Conservation (phyloP, 2,329 filamentous ascomycete species). For the Rhynchosporium agropyri region DNA sequence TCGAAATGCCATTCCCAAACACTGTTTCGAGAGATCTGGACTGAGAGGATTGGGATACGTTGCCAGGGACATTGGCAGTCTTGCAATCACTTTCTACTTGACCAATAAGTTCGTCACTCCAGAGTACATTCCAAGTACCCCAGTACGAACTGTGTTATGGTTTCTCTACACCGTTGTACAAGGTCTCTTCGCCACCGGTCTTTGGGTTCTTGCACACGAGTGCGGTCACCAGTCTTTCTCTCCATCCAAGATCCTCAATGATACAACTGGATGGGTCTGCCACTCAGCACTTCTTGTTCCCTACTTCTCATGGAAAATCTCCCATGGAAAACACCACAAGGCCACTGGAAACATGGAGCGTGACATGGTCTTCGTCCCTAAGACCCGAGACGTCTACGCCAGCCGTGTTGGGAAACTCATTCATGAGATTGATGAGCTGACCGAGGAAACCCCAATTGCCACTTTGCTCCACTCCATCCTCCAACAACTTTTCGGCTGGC, state of each 20-base stretch:
- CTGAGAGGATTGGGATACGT: constrained; percentile 79
- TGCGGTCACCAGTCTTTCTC: constrained; percentile 98
- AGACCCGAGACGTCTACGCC: constrained; percentile 82
- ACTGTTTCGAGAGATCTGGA: constrained; percentile 91
- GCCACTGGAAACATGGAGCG: constrained; percentile 95
- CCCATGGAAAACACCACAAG: constrained; percentile 99
- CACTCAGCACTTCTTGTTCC: constrained; percentile 90
- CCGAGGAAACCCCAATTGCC: constrained; percentile 90
- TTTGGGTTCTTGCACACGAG: constrained; percentile 98
- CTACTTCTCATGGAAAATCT: constrained; percentile 99
- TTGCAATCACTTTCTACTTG: constrained; percentile 79
- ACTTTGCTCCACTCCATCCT: constrained; percentile 73
- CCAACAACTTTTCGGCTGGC: constrained; percentile 94
- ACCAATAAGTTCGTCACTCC: constrained; percentile 91
- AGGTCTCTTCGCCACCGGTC: constrained; percentile 87
- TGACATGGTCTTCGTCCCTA: constrained; percentile 99
- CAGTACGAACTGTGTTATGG: constrained; percentile 67
- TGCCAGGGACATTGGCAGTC: constrained; percentile 72
- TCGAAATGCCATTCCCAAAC: constrained; percentile 93
- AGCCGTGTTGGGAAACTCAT: constrained; percentile 70
- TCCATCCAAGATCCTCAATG: constrained; percentile 85
- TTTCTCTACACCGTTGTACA: constrained; percentile 72
- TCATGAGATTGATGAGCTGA: constrained; percentile 85
- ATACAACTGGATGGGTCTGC: constrained; percentile 87
- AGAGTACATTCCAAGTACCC: constrained; percentile 72